Conservation (phyloP, 2,329 filamentous ascomycete species). For the Aspergillus proliferans region DNA sequence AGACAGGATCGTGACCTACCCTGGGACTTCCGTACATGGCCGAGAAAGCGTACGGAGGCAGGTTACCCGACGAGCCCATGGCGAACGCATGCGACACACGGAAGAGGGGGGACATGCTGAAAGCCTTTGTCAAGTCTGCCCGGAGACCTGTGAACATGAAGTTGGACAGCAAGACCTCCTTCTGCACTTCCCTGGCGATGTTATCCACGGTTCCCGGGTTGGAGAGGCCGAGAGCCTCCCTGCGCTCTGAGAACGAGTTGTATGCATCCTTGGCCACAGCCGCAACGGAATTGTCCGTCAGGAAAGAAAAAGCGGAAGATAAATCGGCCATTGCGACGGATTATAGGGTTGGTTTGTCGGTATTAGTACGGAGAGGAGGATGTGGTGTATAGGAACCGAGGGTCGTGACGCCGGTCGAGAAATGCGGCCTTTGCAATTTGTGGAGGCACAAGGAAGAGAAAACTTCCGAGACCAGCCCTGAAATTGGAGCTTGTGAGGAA, state of each 20-base stretch:
- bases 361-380: constrained; percentile 5
- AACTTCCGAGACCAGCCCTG: constrained; percentile 25
- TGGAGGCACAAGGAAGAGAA: constrained; percentile 18
- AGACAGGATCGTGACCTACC: constrained; percentile 52
- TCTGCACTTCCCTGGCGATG: constrained; percentile 84
- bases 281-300: constrained; percentile 68
- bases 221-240: constrained; percentile 77
- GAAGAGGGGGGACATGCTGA: constrained; percentile 89
- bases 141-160: constrained; percentile 94
- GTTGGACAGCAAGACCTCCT: constrained; percentile 93
- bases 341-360: constrained; percentile 9
- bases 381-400: constrained; percentile 1
- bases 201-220: constrained; percentile 92
- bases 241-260: constrained; percentile 73
- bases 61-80: constrained; percentile 72
- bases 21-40: constrained; percentile 89
- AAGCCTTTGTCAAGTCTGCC: constrained; percentile 93
- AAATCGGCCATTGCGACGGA: constrained; percentile 36
- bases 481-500: constrained; percentile 11
- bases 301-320: constrained; percentile 53
- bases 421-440: constrained; percentile 17
- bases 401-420: constrained; percentile 21
- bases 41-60: constrained; percentile 92
- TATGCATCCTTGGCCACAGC: constrained; percentile 69
- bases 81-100: constrained; percentile 96